Percentiles rank a stretch among this genome's conserved stretches.
Evolutionary conservation across 2,329 filamentous ascomycete species (phyloP).

Genomic region (Spiromastix sp.): DNA sequence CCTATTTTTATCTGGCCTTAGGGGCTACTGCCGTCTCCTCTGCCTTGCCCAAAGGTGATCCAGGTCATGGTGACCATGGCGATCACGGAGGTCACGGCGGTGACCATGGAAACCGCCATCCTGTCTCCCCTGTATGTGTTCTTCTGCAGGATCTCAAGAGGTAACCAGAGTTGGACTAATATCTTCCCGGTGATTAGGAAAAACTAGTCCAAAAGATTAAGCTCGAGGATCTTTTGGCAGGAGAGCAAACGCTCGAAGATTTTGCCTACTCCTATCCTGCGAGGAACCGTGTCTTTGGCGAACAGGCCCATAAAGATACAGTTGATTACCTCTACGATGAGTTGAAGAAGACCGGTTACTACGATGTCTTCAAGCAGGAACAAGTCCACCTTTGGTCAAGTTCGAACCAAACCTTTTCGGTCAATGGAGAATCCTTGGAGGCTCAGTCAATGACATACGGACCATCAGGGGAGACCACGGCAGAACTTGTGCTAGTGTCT

Average conservation of each 20-base stretch:
- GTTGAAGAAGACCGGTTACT: conserved; percentile 10
- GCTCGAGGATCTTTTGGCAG: conserved; percentile 13
- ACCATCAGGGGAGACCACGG: conserved; percentile 8
- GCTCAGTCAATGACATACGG: conserved; percentile 12
- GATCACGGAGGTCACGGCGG: background rate
- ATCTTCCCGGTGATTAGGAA: conserved; percentile 10
- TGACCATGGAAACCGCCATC: background rate
- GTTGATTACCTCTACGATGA: conserved; percentile 12
- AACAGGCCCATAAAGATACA: conserved; percentile 10
- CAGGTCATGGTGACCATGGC: background rate
- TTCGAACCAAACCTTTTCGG: conserved; percentile 7
- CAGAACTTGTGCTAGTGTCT: conserved; percentile 44
- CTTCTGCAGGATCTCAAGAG: background rate
- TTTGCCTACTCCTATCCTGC: conserved; percentile 14
- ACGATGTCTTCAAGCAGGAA: conserved; percentile 12
- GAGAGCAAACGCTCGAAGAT: conserved; percentile 13
- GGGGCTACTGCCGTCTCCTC: background rate
- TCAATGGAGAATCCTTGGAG: conserved; percentile 8
- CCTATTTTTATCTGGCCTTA: background rate
- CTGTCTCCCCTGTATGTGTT: conserved; percentile 4
- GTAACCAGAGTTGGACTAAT: background rate
- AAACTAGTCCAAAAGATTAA: conserved; percentile 13
- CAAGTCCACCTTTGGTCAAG: conserved; percentile 12
- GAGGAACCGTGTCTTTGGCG: conserved; percentile 18
- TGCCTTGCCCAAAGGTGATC: too few relatives aligned